Conservation (phyloP, 345 rosid species). For the Trapa bicornis region DNA sequence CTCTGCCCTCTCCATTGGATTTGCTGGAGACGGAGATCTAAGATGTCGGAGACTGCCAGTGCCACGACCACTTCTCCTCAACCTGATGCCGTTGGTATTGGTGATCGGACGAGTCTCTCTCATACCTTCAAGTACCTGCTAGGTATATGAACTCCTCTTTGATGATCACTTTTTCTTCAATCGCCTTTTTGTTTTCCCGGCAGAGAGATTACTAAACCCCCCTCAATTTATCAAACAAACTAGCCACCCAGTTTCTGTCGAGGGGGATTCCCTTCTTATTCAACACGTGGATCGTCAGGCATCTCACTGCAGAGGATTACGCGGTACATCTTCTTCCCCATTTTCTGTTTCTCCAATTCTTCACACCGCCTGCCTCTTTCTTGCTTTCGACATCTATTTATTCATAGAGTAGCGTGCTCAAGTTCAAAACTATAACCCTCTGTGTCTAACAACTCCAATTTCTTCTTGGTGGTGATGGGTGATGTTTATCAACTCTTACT, state of each 20-base stretch:
- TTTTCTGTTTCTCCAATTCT: not conserved
- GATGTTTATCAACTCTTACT: not conserved
- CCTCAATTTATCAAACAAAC: not conserved
- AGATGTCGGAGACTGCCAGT: too few species aligned
- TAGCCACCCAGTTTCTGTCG: constrained; percentile 54
- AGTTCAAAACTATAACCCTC: too few species aligned
- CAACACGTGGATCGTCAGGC: constrained; percentile 71
- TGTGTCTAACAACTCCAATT: too few species aligned
- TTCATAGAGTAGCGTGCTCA: too few species aligned
- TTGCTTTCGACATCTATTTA: not conserved
- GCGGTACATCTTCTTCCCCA: constrained; percentile 37
- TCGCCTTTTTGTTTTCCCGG: not conserved
- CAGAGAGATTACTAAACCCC: not conserved
- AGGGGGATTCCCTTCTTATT: constrained; percentile 82
- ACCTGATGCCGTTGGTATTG: not conserved
- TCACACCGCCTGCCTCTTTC: not conserved
- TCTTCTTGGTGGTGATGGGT: not conserved
- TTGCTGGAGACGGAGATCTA: too few species aligned
- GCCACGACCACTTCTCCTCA: too few species aligned
- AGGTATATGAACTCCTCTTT: constrained; percentile 20
- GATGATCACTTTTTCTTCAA: not conserved
- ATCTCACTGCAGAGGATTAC: constrained; percentile 44
- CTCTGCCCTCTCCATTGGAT: too few species aligned
- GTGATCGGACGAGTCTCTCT: constrained; percentile 24
- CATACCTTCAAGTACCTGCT: constrained; percentile 55